These are phyloP conservation scores for Rhodotorula sp. DNA, from an alignment of 1,284 basidiomycete genomes.

Conservation along the genomic window DNA sequence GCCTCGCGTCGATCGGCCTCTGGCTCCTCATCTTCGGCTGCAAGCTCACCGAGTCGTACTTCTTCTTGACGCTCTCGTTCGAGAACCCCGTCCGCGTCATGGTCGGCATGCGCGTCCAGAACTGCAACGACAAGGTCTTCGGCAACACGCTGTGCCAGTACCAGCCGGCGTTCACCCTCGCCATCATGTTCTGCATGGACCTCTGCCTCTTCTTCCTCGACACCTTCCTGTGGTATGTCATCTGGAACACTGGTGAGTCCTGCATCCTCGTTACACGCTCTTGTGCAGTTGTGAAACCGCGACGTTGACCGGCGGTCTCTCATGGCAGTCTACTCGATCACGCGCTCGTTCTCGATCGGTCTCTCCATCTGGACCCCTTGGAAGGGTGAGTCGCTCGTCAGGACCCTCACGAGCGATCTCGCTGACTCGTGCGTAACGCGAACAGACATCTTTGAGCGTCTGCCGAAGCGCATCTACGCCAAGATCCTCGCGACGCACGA, in stretches of 20 bases:
- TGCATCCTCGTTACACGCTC: slow-evolving; percentile 64
- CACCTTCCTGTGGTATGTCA: slow-evolving; percentile 93
- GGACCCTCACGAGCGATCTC: neutral
- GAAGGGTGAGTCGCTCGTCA: slow-evolving; percentile 54
- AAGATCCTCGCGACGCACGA: slow-evolving; percentile 86
- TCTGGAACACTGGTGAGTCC: slow-evolving; percentile 87
- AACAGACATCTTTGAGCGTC: slow-evolving; percentile 77
- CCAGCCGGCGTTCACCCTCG: slow-evolving; percentile 85
- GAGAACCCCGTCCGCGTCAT: slow-evolving; percentile 83
- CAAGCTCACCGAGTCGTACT: slow-evolving; percentile 93
- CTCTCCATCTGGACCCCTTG: slow-evolving; percentile 96
- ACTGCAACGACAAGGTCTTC: slow-evolving; percentile 78
- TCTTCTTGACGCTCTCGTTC: slow-evolving; percentile 92
- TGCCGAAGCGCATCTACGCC: slow-evolving; percentile 92
- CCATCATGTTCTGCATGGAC: slow-evolving; percentile 97
- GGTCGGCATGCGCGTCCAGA: slow-evolving; percentile 88
- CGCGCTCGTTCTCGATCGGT: slow-evolving; percentile 81
- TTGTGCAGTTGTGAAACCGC: neutral
- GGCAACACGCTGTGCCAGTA: slow-evolving; percentile 76
- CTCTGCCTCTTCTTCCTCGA: slow-evolving; percentile 92
- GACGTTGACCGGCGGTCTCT: neutral
- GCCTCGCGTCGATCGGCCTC: slow-evolving; percentile 70
- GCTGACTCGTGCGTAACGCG: neutral
- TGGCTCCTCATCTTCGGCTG: slow-evolving; percentile 90
- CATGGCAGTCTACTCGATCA: slow-evolving; percentile 72